Evolutionary conservation across 768 basidiomycete genomes (phyloP), one percentile per base, ranked within the genome.

Genomic region (Pholiota microspora): DNA sequence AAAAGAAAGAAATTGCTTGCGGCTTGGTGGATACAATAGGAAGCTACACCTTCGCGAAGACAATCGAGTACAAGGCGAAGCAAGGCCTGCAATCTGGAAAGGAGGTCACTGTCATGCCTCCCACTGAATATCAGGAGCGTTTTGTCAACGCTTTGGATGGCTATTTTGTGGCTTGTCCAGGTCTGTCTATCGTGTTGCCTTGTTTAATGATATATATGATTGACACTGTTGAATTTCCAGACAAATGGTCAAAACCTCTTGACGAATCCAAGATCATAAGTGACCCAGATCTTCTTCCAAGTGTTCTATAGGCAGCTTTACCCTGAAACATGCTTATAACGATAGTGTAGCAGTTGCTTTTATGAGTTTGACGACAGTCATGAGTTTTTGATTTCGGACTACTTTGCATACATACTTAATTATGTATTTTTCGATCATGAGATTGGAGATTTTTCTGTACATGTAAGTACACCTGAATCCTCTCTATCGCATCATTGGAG

Each of bases 11-110:
- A 63, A 84, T 92, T 51, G 81, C 80, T 25, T 89, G 88, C 58
- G 90, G 91, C 0, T 76, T 94, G 1, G 90, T 94, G 7, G 91
- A 94, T 65, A 91, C 89, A 0, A 91, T 94, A 23, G 91, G 89
- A 25, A 89, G 88, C 62, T 94, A 88, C 68, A 90, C 88, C 0
- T 86, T 92, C 59, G 90, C 89, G 2, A 94, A 92, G 68, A 92
- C 89, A 0, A 72, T 94, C 6, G 91, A 94, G 68, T 90, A 90
- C 68, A 88, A 90, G 65, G 89, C 89, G 7, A 94, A 94, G 67
- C 85, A 89, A 40, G 84, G 82, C 4, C 73, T 92, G 10, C 83
- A 83, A 44, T 73, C 83, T 31, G 82, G 81, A 1, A 70, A 89
- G 58, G 86, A 91, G 29, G 83, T 89, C 7, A 93, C 90, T 0